Conservation (phyloP, 257 asterid genomes). For the Dorcoceras hygrometricum region DNA sequence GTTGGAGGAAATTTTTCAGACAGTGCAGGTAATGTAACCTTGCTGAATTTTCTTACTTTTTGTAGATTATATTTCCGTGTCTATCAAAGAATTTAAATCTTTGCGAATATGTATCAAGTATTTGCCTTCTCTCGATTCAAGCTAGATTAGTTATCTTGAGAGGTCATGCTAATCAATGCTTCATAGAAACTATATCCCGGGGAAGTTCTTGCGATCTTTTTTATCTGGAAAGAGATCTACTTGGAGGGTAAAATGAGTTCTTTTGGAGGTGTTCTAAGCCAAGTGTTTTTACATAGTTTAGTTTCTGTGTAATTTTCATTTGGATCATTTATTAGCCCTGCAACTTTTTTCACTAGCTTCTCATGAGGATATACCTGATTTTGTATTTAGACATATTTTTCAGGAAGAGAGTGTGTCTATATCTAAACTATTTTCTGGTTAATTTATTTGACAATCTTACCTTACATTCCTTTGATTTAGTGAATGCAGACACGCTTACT, state of each 20-base stretch:
- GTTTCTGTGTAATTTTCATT: background rate
- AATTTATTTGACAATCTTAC: constrained; percentile 16
- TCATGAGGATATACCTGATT: background rate
- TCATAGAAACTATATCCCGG: background rate
- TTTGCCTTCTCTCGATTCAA: background rate
- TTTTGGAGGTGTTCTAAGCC: background rate
- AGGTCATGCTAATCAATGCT: background rate
- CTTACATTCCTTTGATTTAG: constrained; percentile 55
- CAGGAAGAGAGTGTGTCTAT: background rate
- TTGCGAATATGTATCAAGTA: background rate
- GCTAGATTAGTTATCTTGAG: constrained; percentile 4
- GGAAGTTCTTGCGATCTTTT: background rate
- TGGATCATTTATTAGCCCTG: background rate
- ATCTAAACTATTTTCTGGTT: background rate
- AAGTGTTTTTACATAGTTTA: constrained; percentile 4
- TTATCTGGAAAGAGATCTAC: background rate
- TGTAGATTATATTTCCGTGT: constrained; percentile 21
- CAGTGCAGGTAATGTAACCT: constrained; percentile 86
- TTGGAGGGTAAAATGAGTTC: background rate
- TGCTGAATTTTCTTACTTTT: constrained; percentile 26
- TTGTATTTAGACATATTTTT: background rate
- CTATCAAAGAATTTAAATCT: constrained; percentile 11
- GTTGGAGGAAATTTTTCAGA: constrained; percentile 74
- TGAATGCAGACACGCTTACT: constrained; percentile 95
- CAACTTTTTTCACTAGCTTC: constrained; percentile 9